A percentile compares a stretch with the other conserved stretches of the same genome.
phyloP scores from a whole-genome alignment of 164 flowering plant genomes.

The Vitis rotundifolia region DNA sequence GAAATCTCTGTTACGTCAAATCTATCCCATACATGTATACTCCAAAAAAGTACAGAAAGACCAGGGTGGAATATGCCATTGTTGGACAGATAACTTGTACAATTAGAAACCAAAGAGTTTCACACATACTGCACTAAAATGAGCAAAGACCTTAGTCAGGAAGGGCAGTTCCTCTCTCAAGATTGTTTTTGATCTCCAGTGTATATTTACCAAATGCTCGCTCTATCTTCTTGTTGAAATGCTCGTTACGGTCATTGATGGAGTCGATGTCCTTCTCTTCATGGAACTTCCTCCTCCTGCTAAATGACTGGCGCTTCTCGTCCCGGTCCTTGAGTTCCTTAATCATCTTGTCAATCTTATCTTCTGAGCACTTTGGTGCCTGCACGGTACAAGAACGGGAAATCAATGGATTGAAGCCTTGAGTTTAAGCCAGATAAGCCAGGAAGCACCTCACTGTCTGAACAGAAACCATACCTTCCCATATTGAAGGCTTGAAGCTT shows the following conservation, averaged over 20 bases:
- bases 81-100: neutral
- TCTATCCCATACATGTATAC: neutral
- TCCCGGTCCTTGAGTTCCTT: conserved; percentile 84
- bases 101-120: neutral
- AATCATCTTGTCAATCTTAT: conserved; percentile 84
- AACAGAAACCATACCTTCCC: conserved; percentile 61
- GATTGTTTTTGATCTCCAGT: conserved; percentile 94
- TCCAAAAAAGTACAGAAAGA: neutral
- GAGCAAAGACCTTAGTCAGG: conserved; percentile 62
- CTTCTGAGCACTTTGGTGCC: conserved; percentile 84
- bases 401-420: neutral
- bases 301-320: conserved; percentile 70
- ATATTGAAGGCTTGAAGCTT: conserved; percentile 97
- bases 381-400: conserved; percentile 18
- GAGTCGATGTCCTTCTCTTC: conserved; percentile 98
- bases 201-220: conserved; percentile 98
- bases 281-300: conserved; percentile 87
- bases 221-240: conserved; percentile 99
- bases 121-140: neutral
- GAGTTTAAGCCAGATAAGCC: neutral
- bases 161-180: conserved; percentile 96
- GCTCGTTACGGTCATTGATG: conserved; percentile 97
- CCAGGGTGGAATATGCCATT: neutral
- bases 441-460: neutral
- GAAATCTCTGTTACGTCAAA: too few species aligned